phyloP scores from a whole-genome alignment of 1,284 basidiomycete genomes.

The Neonothopanus nambi region DNA sequence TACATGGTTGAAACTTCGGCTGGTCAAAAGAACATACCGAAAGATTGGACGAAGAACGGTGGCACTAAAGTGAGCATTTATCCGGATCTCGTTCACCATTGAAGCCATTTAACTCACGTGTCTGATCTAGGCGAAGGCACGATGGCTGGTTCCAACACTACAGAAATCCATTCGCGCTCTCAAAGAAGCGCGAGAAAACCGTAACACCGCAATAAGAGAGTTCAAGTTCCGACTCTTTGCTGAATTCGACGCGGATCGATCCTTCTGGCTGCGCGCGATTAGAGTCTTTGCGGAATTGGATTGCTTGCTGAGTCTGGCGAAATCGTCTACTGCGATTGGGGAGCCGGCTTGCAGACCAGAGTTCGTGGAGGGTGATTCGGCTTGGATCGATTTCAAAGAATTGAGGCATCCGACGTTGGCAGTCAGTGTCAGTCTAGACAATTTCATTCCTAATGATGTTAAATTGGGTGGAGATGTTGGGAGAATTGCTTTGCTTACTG shows the following conservation, averaged over 20 bases:
- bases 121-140: conserved; percentile 55
- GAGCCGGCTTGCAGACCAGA: conserved; percentile 92
- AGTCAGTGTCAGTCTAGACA: conserved; percentile 54
- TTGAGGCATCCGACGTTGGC: conserved; percentile 87
- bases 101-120: background rate
- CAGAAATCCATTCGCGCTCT: conserved; percentile 72
- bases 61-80: conserved; percentile 66
- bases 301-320: conserved; percentile 91
- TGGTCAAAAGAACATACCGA: conserved; percentile 65
- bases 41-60: conserved; percentile 83
- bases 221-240: conserved; percentile 82
- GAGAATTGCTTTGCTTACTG: conserved; percentile 88
- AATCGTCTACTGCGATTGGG: conserved; percentile 86
- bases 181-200: conserved; percentile 91
- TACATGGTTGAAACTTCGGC: conserved; percentile 79
- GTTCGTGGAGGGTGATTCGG: conserved; percentile 74
- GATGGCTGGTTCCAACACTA: conserved; percentile 79
- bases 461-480: conserved; percentile 79
- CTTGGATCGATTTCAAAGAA: conserved; percentile 78
- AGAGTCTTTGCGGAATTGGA: conserved; percentile 87
- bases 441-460: conserved; percentile 95
- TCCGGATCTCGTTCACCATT: background rate
- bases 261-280: conserved; percentile 76
- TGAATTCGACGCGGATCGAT: conserved; percentile 86
- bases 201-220: conserved; percentile 73